A percentile compares a stretch with the other conserved stretches of the same genome.
Evolutionary conservation across 2,329 filamentous ascomycete genomes (phyloP).

Genomic region (Trichoderma atroviride): DNA sequence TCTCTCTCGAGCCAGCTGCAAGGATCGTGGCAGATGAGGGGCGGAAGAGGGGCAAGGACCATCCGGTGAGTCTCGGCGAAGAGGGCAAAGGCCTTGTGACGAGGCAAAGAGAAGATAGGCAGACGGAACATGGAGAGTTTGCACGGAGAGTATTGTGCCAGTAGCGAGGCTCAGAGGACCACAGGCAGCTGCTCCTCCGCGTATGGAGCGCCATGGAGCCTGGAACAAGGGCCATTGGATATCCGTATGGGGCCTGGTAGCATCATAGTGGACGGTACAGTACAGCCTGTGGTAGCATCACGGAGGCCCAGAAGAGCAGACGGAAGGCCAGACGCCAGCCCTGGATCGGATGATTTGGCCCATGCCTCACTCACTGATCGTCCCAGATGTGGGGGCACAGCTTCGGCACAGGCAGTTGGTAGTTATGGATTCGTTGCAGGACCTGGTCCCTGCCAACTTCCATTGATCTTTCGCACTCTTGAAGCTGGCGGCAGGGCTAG

Average conservation of each 20-base stretch:
- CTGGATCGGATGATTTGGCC: constrained; percentile 22
- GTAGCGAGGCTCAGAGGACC: not conserved
- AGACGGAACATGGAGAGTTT: constrained; percentile 11
- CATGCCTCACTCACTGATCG: constrained; percentile 21
- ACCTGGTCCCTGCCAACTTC: too few species aligned
- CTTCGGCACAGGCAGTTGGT: not conserved
- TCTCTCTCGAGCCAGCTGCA: constrained; percentile 10
- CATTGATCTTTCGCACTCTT: not conserved
- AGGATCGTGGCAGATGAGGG: constrained; percentile 20
- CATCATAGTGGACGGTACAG: not conserved
- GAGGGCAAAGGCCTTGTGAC: constrained; percentile 3
- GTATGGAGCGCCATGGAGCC: not conserved
- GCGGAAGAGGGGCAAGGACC: constrained; percentile 19
- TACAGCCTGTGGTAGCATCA: not conserved
- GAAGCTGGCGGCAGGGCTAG: not conserved
- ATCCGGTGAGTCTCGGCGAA: constrained; percentile 24
- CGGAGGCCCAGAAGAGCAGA: not conserved
- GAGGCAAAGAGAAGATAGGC: not conserved
- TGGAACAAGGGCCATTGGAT: not conserved
- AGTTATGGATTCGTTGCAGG: not conserved
- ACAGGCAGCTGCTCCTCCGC: not conserved
- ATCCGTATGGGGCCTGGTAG: not conserved
- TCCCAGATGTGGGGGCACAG: constrained; percentile 20
- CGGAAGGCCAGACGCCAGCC: not conserved
- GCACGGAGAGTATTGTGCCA: not conserved